A percentile compares a stretch with the other conserved stretches of the same genome.
phyloP scores from a whole-genome alignment of 2,329 filamentous ascomycete genomes.

The Samsoniella hepiali region DNA sequence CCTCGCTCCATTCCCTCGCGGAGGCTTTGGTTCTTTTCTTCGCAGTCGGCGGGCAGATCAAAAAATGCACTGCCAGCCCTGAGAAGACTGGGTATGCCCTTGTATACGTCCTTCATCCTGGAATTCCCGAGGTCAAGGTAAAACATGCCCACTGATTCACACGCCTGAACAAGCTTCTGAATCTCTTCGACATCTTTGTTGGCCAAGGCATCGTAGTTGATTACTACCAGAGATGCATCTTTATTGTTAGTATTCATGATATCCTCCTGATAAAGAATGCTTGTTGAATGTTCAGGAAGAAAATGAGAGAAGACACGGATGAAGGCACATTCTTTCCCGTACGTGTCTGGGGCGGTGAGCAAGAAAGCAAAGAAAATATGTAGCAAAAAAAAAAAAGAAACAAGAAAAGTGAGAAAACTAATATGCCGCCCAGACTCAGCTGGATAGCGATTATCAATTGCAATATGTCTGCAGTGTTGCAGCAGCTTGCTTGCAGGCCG shows the following conservation, averaged over 20 bases:
- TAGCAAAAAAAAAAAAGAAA: background rate
- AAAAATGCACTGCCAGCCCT: constrained; percentile 7
- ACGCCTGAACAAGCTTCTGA: constrained; percentile 13
- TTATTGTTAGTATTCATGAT: background rate
- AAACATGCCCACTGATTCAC: constrained; percentile 12
- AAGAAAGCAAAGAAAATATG: background rate
- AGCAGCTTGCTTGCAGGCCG: background rate
- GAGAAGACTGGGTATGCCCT: background rate
- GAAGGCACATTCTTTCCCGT: background rate
- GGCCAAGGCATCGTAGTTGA: constrained; percentile 12
- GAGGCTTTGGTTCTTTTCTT: constrained; percentile 15
- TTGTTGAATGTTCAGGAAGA: background rate
- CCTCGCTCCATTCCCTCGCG: constrained; percentile 16
- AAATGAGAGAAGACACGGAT: background rate
- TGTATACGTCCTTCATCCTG: background rate
- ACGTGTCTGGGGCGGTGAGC: background rate
- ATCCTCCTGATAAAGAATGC: no score
- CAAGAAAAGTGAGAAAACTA: no score
- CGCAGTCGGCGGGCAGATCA: background rate
- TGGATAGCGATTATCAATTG: background rate
- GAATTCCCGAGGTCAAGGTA: constrained; percentile 1
- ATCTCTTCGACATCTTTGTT: constrained; percentile 7
- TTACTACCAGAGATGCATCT: background rate
- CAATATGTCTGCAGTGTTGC: background rate
- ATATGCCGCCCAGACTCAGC: background rate